Percentiles rank a stretch among this genome's conserved stretches.
Conservation (phyloP, 257 asterid genomes). For the Salvia hispanica region DNA sequence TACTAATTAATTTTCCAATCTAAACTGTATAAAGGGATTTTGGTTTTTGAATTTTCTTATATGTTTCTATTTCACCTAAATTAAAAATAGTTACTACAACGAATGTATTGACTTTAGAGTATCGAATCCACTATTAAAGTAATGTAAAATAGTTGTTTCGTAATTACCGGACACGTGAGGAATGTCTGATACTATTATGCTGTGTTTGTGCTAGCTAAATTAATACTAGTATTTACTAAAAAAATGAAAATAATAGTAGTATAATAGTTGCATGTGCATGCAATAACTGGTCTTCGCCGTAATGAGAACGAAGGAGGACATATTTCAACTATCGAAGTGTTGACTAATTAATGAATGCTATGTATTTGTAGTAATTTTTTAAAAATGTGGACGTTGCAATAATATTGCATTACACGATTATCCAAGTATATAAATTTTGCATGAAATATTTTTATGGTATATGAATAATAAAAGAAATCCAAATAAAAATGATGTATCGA, state of each 20-base stretch:
- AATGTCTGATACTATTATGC: constrained; percentile 39
- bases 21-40: too few relatives aligned
- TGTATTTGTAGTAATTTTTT: not conserved
- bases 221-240: not conserved
- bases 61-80: not conserved
- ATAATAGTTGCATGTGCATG: constrained; percentile 31
- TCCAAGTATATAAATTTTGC: too few relatives aligned
- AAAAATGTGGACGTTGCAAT: constrained; percentile 1
- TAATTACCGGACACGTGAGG: constrained; percentile 37
- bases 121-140: constrained; percentile 1
- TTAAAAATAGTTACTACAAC: not conserved
- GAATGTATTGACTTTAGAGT: constrained; percentile 27
- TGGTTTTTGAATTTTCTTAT: not conserved
- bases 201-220: not conserved
- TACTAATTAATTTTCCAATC: too few relatives aligned
- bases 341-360: constrained; percentile 36
- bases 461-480: too few relatives aligned
- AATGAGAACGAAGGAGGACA: constrained; percentile 44
- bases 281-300: constrained; percentile 47
- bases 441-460: too few relatives aligned
- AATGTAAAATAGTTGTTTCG: not conserved
- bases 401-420: too few relatives aligned
- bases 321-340: constrained; percentile 39
- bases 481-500: too few relatives aligned
- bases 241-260: not conserved